Base-by-base conservation (phyloP, 2,329 filamentous ascomycete species). In the Seiridium unicorne region DNA sequence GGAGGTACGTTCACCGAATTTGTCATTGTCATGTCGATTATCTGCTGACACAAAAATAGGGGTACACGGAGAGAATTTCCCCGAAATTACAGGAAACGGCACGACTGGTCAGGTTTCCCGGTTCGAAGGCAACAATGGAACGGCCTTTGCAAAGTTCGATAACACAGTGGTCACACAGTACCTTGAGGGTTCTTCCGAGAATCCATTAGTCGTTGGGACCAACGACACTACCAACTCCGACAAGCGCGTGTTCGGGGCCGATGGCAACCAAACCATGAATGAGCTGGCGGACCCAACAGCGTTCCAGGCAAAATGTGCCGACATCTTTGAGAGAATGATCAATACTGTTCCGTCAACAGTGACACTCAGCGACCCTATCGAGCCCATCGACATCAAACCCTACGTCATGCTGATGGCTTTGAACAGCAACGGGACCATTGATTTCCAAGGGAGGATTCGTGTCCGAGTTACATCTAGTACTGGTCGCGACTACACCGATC, bases 91-190 rank as follows among this genome's bases (percentile, higher is more conserved):
- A 3, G 66, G 71, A 5, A 61, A 73, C 11, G 74, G 73, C 4
- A 69, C 69, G 11, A 66, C 68, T 40, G 66, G 74, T 58, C 73
- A 79, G 51, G 75, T 73, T 13, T 68, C 54, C 71, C 77, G 46
- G 10, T 63, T 64, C 58, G 64, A 66, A 42, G 55, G 55, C 44
- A 74, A 75, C 13, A 69, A 71, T 1, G 49, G 42, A 18, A 51
- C 51, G 11, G 60, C 63, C 31, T 60, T 47, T 31, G 26, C 55
- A 47, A 48, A 65, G 3, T 81, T 82, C 51, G 79, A 83, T 57
- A 78, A 77, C 44, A 72, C 66, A 0, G 70, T 82, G 51, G 78
- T 76, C 3, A 73, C 72, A 0, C 77, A 81, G 59, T 82, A 78
- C 53, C 55, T 82, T 7, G 69, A 70, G 18, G 75, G 74, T 4